These are phyloP conservation scores for Termitomyces sp. DNA, from an alignment of 768 basidiomycete genomes.

Conservation along the genomic window DNA sequence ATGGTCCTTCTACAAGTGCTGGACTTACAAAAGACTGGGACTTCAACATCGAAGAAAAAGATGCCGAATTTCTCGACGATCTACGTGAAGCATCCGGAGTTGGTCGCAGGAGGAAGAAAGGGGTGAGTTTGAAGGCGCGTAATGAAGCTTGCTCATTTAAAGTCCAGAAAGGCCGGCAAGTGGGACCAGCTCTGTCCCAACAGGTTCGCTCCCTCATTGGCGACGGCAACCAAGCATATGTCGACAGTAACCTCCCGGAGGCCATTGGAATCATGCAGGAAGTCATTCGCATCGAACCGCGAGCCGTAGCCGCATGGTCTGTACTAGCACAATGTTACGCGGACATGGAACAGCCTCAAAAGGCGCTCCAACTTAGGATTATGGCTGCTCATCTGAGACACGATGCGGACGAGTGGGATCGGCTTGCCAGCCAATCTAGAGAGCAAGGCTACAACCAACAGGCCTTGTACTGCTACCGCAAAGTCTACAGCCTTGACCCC, in stretches of 20 bases:
- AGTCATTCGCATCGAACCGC: slow-evolving; percentile 90
- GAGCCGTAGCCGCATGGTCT: slow-evolving; percentile 79
- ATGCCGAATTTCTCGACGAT: slow-evolving; percentile 69
- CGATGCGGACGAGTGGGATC: slow-evolving; percentile 85
- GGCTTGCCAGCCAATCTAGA: slow-evolving; percentile 72
- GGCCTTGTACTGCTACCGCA: slow-evolving; percentile 87
- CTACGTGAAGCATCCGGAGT: slow-evolving; percentile 71
- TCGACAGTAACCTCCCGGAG: slow-evolving; percentile 59
- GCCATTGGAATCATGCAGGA: slow-evolving; percentile 84
- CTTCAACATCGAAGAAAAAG: slow-evolving; percentile 60
- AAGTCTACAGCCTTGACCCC: slow-evolving; percentile 74
- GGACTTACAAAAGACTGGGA: slow-evolving; percentile 70
- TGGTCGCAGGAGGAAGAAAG: slow-evolving; percentile 44
- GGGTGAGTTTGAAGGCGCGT: slow-evolving; percentile 26
- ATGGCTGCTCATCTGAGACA: slow-evolving; percentile 87
- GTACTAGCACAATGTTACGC: slow-evolving; percentile 83
- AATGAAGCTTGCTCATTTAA: neutral
- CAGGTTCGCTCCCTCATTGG: slow-evolving; percentile 75
- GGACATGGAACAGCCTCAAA: slow-evolving; percentile 62
- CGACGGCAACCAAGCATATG: slow-evolving; percentile 83
- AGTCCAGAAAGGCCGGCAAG: slow-evolving; percentile 36
- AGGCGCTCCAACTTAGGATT: slow-evolving; percentile 77
- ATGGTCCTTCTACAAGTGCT: slow-evolving; percentile 33
- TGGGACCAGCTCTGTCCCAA: slow-evolving; percentile 57
- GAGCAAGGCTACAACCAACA: slow-evolving; percentile 75